Percentiles rank a stretch among this genome's conserved stretches.
Evolutionary conservation across 306 rosid genomes (phyloP).

Genomic region (Trichosanthes truncata): DNA sequence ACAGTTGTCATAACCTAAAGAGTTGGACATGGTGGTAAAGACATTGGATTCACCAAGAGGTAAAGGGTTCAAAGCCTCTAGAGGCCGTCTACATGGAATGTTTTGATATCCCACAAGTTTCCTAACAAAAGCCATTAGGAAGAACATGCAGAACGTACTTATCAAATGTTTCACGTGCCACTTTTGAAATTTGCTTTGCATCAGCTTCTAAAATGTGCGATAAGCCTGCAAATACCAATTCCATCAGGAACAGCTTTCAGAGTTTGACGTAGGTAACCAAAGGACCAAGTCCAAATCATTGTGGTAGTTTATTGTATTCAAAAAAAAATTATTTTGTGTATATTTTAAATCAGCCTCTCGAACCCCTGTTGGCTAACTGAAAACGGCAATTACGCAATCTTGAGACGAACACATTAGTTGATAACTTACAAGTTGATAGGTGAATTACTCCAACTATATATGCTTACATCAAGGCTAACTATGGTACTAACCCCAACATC

Average conservation of each 20-base stretch:
- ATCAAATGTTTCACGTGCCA: constrained; percentile 58
- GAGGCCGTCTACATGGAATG: background rate
- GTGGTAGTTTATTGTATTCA: background rate
- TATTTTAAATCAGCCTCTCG: background rate
- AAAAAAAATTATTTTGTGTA: background rate
- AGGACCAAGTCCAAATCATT: background rate
- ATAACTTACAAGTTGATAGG: background rate
- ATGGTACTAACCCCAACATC: background rate
- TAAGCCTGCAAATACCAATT: constrained; percentile 39
- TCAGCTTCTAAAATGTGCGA: constrained; percentile 66
- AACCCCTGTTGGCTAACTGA: background rate
- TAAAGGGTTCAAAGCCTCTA: background rate
- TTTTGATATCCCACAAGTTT: background rate
- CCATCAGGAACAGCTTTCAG: background rate
- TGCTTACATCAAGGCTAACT: background rate
- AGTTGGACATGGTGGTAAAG: background rate
- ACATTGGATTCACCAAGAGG: background rate
- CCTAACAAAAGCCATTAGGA: background rate
- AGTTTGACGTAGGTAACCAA: background rate
- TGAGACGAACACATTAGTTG: background rate
- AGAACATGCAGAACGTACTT: constrained; percentile 40
- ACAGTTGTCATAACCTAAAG: background rate
- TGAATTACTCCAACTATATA: background rate
- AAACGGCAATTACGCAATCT: background rate
- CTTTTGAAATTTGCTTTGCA: constrained; percentile 49